These are phyloP conservation scores for Smallanthus sonchifolius DNA, from an alignment of 129 eudicot genomes.

Conservation along the genomic window DNA sequence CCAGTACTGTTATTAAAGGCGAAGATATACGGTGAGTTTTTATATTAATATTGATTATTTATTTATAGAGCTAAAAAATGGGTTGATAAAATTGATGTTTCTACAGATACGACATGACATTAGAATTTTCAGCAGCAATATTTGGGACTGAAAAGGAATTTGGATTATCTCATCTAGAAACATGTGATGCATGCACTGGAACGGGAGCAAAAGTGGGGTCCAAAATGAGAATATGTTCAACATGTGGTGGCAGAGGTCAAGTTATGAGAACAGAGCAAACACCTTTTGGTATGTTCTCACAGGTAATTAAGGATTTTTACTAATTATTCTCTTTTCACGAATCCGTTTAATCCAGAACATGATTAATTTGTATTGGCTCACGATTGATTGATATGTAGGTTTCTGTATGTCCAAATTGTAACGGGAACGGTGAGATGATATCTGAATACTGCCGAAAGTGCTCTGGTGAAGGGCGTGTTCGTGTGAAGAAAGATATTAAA, in stretches of 20 bases:
- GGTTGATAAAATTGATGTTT: constrained; percentile 26
- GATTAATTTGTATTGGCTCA: neutral
- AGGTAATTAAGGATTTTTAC: constrained; percentile 40
- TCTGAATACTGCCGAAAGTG: constrained; percentile 89
- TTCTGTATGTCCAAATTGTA: constrained; percentile 93
- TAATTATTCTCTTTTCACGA: neutral
- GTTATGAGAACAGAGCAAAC: constrained; percentile 99
- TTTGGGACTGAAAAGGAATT: constrained; percentile 94
- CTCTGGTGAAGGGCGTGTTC: constrained; percentile 87
- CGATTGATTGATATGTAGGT: constrained; percentile 39
- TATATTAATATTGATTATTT: neutral
- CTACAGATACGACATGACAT: constrained; percentile 76
- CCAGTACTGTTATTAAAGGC: constrained; percentile 76
- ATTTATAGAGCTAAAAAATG: constrained; percentile 3
- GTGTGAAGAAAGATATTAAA: constrained; percentile 83
- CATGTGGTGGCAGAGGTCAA: constrained; percentile 99
- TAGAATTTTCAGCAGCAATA: constrained; percentile 84
- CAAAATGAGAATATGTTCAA: constrained; percentile 91
- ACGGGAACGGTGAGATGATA: constrained; percentile 91
- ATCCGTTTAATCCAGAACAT: neutral
- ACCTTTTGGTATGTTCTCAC: constrained; percentile 97
- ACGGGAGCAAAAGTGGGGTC: constrained; percentile 94
- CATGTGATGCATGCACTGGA: constrained; percentile 83
- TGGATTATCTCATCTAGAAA: constrained; percentile 92
- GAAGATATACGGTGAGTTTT: constrained; percentile 90